Conservation (phyloP, 2,329 filamentous ascomycete species). For the Microdochium paspali region DNA sequence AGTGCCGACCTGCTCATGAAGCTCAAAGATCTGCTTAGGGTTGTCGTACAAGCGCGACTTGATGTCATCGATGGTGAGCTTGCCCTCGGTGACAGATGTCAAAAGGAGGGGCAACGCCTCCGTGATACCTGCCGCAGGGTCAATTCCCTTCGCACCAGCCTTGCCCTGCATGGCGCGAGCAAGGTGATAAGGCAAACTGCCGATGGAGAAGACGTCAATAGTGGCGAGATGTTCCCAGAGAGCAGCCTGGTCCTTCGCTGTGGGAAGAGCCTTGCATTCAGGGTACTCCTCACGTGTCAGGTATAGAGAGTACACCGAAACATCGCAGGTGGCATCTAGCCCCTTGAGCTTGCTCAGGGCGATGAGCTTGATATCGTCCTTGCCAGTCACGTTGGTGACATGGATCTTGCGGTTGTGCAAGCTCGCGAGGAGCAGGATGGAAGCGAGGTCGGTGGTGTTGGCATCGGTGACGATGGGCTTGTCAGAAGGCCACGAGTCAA, state of each 20-base stretch:
- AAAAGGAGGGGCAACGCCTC: constrained; percentile 67
- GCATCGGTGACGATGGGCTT: constrained; percentile 78
- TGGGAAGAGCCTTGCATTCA: constrained; percentile 56
- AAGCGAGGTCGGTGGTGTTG: constrained; percentile 72
- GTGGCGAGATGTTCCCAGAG: constrained; percentile 65
- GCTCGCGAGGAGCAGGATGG: constrained; percentile 67
- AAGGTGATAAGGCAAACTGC: constrained; percentile 69
- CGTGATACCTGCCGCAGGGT: constrained; percentile 57
- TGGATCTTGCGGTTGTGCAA: constrained; percentile 72
- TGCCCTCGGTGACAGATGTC: constrained; percentile 66
- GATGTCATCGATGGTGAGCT: constrained; percentile 65
- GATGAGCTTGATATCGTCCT: constrained; percentile 70
- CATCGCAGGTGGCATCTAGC: constrained; percentile 74
- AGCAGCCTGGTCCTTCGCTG: constrained; percentile 57
- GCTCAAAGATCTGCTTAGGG: constrained; percentile 71
- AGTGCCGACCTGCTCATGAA: constrained; percentile 69
- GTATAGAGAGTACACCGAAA: constrained; percentile 72
- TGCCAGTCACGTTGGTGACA: constrained; percentile 71
- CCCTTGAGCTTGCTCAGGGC: constrained; percentile 72
- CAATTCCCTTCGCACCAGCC: constrained; percentile 29
- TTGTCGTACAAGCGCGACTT: constrained; percentile 65
- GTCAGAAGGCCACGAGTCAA: constrained; percentile 65
- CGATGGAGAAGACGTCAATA: constrained; percentile 73
- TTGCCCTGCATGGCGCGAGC: constrained; percentile 38
- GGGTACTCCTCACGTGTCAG: constrained; percentile 63